phyloP scores from a whole-genome alignment of 2,329 filamentous ascomycete genomes.

The Elsinoe arachidis region DNA sequence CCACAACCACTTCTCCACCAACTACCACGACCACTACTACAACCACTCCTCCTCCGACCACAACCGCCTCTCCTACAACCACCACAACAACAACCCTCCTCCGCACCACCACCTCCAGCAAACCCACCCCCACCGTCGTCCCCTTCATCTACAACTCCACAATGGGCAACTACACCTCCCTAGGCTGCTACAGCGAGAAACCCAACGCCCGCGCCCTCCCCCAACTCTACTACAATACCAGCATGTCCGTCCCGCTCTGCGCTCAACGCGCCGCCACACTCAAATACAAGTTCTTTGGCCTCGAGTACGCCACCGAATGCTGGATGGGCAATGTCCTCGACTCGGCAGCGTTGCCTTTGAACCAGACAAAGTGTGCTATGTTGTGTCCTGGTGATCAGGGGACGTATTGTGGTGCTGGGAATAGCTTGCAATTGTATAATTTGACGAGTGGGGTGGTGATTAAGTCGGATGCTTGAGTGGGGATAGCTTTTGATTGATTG shows the following conservation, averaged over 20 bases:
- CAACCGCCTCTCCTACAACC: not conserved
- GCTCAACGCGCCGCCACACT: not conserved
- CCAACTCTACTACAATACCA: slow-evolving; percentile 8
- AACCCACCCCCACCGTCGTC: slow-evolving; percentile 8
- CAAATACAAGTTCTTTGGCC: slow-evolving; percentile 16
- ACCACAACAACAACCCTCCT: not conserved
- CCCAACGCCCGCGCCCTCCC: slow-evolving; percentile 13
- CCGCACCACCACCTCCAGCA: not conserved
- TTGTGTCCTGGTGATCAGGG: slow-evolving; percentile 21
- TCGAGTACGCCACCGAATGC: slow-evolving; percentile 17
- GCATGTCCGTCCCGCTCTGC: slow-evolving; percentile 15
- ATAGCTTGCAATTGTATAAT: slow-evolving; percentile 16
- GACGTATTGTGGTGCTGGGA: slow-evolving; percentile 25
- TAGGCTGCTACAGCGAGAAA: slow-evolving; percentile 16
- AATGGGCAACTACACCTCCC: slow-evolving; percentile 11
- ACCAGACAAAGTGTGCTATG: slow-evolving; percentile 20
- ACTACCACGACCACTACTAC: not conserved
- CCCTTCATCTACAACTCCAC: slow-evolving; percentile 7
- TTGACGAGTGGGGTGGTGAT: not conserved
- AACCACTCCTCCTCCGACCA: not conserved
- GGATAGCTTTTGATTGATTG: not conserved
- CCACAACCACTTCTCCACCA: not conserved
- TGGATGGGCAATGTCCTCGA: slow-evolving; percentile 14
- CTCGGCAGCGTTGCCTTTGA: not conserved
- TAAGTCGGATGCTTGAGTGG: not conserved